Evolutionary conservation across 2,329 filamentous ascomycete genomes (phyloP), one percentile per base, ranked within the genome.

Genomic region (Diaporthe helianthi): DNA sequence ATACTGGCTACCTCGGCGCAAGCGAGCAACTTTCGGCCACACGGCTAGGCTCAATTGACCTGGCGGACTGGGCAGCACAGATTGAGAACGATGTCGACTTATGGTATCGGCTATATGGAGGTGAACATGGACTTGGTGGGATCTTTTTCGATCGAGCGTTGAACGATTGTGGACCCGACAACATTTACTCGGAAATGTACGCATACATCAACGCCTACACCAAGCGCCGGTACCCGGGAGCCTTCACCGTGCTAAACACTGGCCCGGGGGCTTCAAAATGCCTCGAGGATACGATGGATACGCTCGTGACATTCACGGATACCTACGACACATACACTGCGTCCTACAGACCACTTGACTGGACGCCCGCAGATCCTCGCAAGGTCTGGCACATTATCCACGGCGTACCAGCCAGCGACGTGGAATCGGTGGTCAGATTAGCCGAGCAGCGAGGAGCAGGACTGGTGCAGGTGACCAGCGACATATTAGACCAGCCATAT

Each of bases 381-480:
- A 79, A 79, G 67, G 69, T 78, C 26, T 79, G 76, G 77, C 76
- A 79, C 55, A 77, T 78, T 24, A 71, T 79, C 31, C 76, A 78
- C 68, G 72, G 72, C 13, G 75, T 77, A 38, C 74, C 76, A 3
- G 29, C 4, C 9, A n/a, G 4, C 15, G 36, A 4, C 1, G 17
- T 38, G 7, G 8, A 24, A 8, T n/a, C 36, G 0, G 36, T 41
- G 2, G 54, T 29, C 2, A 7, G 22, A 7, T 22, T 58, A 19
- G 54, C 54, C 54, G 15, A 22, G 2, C 36, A 41, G 22, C 54
- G 54, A 29, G 36, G 36, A 3, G 54, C 22, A 3, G 54, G 54
- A 7, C 8, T 58, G 4, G 9, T 58, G 1, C 22, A 44, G 1
- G 15, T 58, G 9, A 58, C 54, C 1, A 33, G 41, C 54, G 36